Evolutionary conservation across 2,329 filamentous ascomycete species (phyloP).

Genomic region (Penicillium sp.): DNA sequence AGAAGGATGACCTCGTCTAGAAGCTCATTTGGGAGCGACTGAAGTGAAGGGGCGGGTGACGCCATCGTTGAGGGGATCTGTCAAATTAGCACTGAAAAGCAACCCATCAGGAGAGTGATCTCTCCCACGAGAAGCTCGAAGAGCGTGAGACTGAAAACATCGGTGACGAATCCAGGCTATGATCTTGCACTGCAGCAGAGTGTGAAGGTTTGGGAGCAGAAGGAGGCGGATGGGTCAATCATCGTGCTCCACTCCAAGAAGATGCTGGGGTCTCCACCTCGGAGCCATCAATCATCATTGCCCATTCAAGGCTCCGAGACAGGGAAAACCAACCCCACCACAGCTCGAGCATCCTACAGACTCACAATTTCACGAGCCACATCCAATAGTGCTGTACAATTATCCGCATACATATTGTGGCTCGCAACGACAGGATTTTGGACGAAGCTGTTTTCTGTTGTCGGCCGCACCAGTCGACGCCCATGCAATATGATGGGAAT

Average conservation of each 20-base stretch:
- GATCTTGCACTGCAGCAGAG: neutral
- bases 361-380: neutral
- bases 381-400: neutral
- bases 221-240: neutral
- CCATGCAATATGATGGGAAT: neutral
- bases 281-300: too few relatives aligned
- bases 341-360: neutral
- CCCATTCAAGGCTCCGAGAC: neutral
- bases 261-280: neutral
- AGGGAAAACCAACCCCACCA: neutral
- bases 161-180: neutral
- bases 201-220: neutral
- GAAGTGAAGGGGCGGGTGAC: constrained; percentile 31
- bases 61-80: constrained; percentile 24
- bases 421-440: neutral
- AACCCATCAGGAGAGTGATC: constrained; percentile 22
- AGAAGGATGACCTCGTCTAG: constrained; percentile 62
- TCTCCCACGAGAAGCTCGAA: neutral
- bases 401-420: neutral
- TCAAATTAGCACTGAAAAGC: constrained; percentile 4
- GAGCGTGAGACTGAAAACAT: neutral
- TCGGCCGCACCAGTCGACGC: neutral
- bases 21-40: constrained; percentile 65
- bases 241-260: neutral
- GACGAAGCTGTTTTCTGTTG: neutral